Evolutionary conservation across 768 basidiomycete species (phyloP).

Genomic region (Pulveroboletus frians): DNA sequence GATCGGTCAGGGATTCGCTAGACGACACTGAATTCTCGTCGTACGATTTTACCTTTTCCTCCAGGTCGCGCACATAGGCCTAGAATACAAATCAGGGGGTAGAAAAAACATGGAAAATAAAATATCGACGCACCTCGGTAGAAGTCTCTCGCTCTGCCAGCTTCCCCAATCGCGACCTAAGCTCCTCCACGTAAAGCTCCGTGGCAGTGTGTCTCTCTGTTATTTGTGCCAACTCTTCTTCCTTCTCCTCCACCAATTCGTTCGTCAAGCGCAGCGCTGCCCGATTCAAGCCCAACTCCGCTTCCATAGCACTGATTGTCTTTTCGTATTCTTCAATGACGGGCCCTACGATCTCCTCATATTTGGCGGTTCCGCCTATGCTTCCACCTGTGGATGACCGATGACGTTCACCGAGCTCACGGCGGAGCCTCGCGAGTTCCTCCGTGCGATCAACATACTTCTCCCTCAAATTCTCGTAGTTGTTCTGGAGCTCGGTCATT

Average conservation of each 20-base stretch:
- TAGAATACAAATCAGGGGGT: slow-evolving; percentile 27
- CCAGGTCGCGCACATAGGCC: slow-evolving; percentile 92
- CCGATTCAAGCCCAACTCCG: slow-evolving; percentile 80
- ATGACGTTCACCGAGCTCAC: slow-evolving; percentile 74
- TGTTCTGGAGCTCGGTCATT: slow-evolving; percentile 79
- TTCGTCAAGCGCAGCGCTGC: slow-evolving; percentile 88
- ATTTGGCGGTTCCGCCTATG: slow-evolving; percentile 65
- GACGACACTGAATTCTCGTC: slow-evolving; percentile 76
- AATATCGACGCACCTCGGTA: slow-evolving; percentile 63
- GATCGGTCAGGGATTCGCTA: slow-evolving; percentile 73
- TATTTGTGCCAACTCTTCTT: slow-evolving; percentile 65
- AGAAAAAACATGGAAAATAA: not conserved
- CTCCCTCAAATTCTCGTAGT: slow-evolving; percentile 77
- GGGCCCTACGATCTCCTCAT: slow-evolving; percentile 92
- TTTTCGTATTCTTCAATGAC: slow-evolving; percentile 99
- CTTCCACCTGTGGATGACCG: slow-evolving; percentile 54
- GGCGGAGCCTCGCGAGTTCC: slow-evolving; percentile 74
- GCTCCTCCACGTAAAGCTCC: slow-evolving; percentile 83
- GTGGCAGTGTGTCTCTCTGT: slow-evolving; percentile 69
- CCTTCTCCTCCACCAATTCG: slow-evolving; percentile 89
- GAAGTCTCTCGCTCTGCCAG: slow-evolving; percentile 84
- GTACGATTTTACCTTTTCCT: slow-evolving; percentile 83
- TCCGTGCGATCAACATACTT: slow-evolving; percentile 87
- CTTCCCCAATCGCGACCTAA: slow-evolving; percentile 74
- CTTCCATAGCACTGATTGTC: slow-evolving; percentile 92